phyloP scores from a whole-genome alignment of 2,329 filamentous ascomycete species.

The Neofusicoccum umdonicola region DNA sequence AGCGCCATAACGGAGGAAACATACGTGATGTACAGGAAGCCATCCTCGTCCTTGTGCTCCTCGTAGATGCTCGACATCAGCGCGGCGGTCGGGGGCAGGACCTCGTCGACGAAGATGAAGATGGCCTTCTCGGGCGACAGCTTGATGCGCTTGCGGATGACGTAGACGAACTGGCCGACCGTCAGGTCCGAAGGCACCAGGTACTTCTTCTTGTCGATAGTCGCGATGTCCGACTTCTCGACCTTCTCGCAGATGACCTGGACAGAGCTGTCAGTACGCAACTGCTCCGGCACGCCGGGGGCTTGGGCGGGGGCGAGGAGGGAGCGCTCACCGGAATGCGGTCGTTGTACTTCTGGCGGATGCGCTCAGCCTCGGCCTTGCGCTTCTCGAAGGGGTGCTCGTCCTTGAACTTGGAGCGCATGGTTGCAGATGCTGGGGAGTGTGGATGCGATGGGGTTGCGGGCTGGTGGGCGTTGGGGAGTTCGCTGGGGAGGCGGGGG shows the following conservation, averaged over 20 bases:
- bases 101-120: slow-evolving; percentile 99
- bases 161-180: slow-evolving; percentile 99
- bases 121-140: slow-evolving; percentile 99
- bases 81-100: slow-evolving; percentile 90
- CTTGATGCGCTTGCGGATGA: slow-evolving; percentile 99
- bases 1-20: slow-evolving; percentile 28
- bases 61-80: slow-evolving; percentile 99
- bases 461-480: slow-evolving; percentile 8
- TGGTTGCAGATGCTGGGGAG: slow-evolving; percentile 48
- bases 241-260: slow-evolving; percentile 99
- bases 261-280: slow-evolving; percentile 18
- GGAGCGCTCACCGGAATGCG: slow-evolving; percentile 82
- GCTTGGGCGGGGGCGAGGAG: slow-evolving; percentile 16
- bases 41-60: slow-evolving; percentile 88
- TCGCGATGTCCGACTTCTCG: slow-evolving; percentile 98
- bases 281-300: neutral
- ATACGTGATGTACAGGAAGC: slow-evolving; percentile 96
- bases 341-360: slow-evolving; percentile 97
- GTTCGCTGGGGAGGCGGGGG: slow-evolving; percentile 17
- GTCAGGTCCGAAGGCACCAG: slow-evolving; percentile 96
- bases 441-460: slow-evolving; percentile 16
- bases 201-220: slow-evolving; percentile 99
- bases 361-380: slow-evolving; percentile 99
- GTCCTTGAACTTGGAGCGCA: slow-evolving; percentile 99
- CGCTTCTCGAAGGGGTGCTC: slow-evolving; percentile 99